These are phyloP conservation scores for Fraxinus velutina DNA, from an alignment of 305 asterid species.

Conservation along the genomic window DNA sequence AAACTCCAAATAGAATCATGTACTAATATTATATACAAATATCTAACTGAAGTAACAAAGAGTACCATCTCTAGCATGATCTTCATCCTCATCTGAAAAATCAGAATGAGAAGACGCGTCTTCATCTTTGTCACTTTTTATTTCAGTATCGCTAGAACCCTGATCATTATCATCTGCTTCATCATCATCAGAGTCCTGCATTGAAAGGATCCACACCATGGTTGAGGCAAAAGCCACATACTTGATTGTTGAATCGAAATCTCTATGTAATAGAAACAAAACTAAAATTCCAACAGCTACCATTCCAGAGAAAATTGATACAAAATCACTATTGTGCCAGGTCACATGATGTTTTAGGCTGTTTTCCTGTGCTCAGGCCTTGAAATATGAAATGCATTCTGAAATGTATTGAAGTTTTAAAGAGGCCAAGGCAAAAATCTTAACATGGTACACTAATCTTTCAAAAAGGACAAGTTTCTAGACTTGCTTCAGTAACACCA, in stretches of 20 bases:
- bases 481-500: neutral
- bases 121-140: constrained; percentile 32
- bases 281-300: constrained; percentile 2
- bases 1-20: constrained; percentile 11
- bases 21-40: neutral
- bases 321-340: neutral
- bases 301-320: constrained; percentile 6
- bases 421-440: neutral
- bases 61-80: constrained; percentile 36
- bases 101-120: constrained; percentile 35
- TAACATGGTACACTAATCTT: neutral
- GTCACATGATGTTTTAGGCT: neutral
- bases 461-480: neutral
- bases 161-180: constrained; percentile 26
- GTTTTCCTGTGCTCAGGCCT: neutral
- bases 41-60: neutral
- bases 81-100: constrained; percentile 48
- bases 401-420: neutral
- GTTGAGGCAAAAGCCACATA: constrained; percentile 6
- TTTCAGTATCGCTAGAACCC: constrained; percentile 37
- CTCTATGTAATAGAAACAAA: neutral
- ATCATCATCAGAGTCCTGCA: constrained; percentile 61
- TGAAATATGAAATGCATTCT: neutral
- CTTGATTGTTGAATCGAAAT: neutral
- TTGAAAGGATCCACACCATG: constrained; percentile 10